Base-by-base conservation (phyloP, 2,329 filamentous ascomycete species). In the Arachnomyces sp. region DNA sequence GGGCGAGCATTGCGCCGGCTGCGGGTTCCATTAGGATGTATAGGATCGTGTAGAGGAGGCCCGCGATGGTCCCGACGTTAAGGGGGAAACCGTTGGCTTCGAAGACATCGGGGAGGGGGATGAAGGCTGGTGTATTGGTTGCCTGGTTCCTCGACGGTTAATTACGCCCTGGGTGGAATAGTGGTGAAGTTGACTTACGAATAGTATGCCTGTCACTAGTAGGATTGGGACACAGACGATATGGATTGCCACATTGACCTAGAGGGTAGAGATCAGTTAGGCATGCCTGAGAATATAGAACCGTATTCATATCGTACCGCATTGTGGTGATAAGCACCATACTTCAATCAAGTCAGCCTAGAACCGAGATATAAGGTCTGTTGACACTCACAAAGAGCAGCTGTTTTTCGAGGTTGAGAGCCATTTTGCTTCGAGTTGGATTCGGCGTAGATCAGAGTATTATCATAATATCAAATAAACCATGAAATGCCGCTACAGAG, bases 11-110 rank as follows among this genome's bases (percentile, higher is more conserved):
- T 8, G 78, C 80, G 37, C 92, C 92, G 8, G 92, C 92, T 1
- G 96, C 87, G 1, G 92, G 92, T 59, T 98, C 92, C 56, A 98
- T 81, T 15, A 98, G 76, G 35, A 96, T 73, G 59, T 96, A 98
- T 40, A 95, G 76, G 2, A 74, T 74, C 29, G 82, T 76, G 65
- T 92, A 95, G 18, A 81, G 51, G 7, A 78, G 53, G 31, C 71
- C 71, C 38, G 64, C 67, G 43, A 76, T 67, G 3, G 77, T 80
- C 37, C 74, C 77, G 44, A 73, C 58, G 46, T 81, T 81, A 18
- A 73, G 65, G 30, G 77, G 76, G 18, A 81, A 68, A 56, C 77
- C 69, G 20, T 74, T 68, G 37, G 77, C 60, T 28, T 67, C 67
- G 28, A 79, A 58, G 56, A 65, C 67, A 31, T 72, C 59, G 30